phyloP scores from a whole-genome alignment of 352 stramenopile genomes.

The Phytophthora litchii region DNA sequence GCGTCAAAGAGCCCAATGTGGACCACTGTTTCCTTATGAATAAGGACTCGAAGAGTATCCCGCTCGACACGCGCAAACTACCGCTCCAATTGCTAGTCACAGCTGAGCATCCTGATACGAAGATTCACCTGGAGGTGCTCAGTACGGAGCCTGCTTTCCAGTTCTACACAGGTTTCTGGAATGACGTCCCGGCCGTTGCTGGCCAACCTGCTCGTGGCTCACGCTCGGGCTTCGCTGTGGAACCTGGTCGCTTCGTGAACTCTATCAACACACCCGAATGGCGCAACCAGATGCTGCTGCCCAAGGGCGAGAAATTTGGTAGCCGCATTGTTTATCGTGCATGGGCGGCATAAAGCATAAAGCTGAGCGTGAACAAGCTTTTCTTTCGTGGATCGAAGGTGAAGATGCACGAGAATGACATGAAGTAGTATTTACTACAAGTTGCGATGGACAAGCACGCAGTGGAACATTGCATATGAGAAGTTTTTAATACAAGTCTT shows the following conservation, averaged over 20 bases:
- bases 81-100: slow-evolving; percentile 33
- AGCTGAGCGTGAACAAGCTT: no score
- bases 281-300: slow-evolving; percentile 38
- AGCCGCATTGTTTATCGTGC: slow-evolving; percentile 35
- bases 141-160: slow-evolving; percentile 36
- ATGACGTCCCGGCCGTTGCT: slow-evolving; percentile 33
- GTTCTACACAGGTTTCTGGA: slow-evolving; percentile 43
- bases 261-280: slow-evolving; percentile 34
- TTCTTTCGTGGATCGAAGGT: no score
- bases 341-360: slow-evolving; percentile 21
- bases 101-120: slow-evolving; percentile 32
- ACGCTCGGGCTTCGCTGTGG: slow-evolving; percentile 35
- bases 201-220: slow-evolving; percentile 27
- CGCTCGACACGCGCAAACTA: slow-evolving; percentile 30
- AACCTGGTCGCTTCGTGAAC: slow-evolving; percentile 34
- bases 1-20: slow-evolving; percentile 36
- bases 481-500: no score
- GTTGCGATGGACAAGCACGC: no score
- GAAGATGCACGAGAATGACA: no score
- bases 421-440: no score
- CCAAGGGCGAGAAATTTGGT: slow-evolving; percentile 34
- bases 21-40: slow-evolving; percentile 40
- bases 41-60: slow-evolving; percentile 33
- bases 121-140: slow-evolving; percentile 33
- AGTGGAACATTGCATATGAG: no score